Evolutionary conservation across 1,284 basidiomycete species (phyloP).

Genomic region (Kalmanozyma brasiliensis): DNA sequence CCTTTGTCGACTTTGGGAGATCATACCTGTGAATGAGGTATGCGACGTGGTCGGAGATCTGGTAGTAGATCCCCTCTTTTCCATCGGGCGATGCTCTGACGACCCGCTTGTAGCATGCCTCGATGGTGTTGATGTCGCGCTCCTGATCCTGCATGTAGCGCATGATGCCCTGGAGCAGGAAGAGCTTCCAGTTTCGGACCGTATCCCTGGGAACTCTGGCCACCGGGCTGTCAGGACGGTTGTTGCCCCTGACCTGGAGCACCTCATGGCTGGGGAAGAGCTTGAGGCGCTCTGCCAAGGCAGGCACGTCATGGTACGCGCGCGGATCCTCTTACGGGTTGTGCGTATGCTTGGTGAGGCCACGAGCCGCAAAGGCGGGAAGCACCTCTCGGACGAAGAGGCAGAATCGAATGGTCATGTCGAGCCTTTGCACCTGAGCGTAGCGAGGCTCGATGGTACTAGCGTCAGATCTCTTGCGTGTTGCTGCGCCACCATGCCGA

Average conservation of each 20-base stretch:
- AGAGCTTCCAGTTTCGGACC: neutral
- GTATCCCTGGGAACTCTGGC: neutral
- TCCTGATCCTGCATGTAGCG: conserved; percentile 1
- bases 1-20: neutral
- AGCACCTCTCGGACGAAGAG: neutral
- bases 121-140: neutral
- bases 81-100: neutral
- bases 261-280: conserved; percentile 2
- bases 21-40: conserved; percentile 2
- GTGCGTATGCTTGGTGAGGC: neutral
- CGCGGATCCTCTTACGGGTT: neutral
- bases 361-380: neutral
- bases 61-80: conserved; percentile 5
- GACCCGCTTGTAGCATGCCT: neutral
- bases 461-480: neutral
- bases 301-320: conserved; percentile 8
- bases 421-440: neutral
- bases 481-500: no score
- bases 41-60: neutral
- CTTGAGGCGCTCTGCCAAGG: conserved; percentile 6
- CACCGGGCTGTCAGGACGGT: neutral
- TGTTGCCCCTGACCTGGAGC: neutral
- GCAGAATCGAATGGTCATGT: conserved; percentile 3
- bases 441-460: conserved; percentile 1
- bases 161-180: neutral